These are phyloP conservation scores for Diaporthe sp. DNA, from an alignment of 2,329 filamentous ascomycete genomes.

Conservation along the genomic window DNA sequence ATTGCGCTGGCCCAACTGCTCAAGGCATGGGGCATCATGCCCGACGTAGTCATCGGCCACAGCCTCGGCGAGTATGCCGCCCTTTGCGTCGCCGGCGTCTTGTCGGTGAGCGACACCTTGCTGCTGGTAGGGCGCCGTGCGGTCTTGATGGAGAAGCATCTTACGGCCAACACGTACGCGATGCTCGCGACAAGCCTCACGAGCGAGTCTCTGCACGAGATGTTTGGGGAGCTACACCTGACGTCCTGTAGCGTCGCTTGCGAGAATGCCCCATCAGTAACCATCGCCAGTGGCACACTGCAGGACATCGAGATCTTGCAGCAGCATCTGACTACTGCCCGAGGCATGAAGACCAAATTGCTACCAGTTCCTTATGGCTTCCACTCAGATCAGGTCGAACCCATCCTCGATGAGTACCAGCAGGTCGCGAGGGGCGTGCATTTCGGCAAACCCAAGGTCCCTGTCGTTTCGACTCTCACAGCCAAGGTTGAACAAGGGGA, in stretches of 20 bases:
- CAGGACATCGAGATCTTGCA: not conserved
- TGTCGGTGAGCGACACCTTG: conserved; percentile 77
- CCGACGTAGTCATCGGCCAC: not conserved
- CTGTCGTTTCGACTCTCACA: conserved; percentile 43
- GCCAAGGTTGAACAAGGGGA: conserved; percentile 44
- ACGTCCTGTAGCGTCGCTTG: conserved; percentile 65
- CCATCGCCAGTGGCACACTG: conserved; percentile 66
- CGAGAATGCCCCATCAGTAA: conserved; percentile 79
- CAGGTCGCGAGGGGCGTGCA: not conserved
- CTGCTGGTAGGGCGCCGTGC: conserved; percentile 77
- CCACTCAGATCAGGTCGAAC: conserved; percentile 63
- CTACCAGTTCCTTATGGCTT: conserved; percentile 64
- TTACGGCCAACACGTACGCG: conserved; percentile 73
- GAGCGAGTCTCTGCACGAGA: conserved; percentile 29
- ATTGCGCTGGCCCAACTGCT: not conserved
- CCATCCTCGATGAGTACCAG: conserved; percentile 65
- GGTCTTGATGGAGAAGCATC: conserved; percentile 70
- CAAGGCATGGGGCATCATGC: not conserved
- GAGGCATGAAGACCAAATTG: conserved; percentile 49
- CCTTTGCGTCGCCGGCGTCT: conserved; percentile 76
- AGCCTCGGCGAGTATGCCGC: conserved; percentile 77
- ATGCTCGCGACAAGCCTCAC: conserved; percentile 57
- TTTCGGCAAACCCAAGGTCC: not conserved
- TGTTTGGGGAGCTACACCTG: conserved; percentile 59
- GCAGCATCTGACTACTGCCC: not conserved